phyloP scores from a whole-genome alignment of 306 rosid genomes.

The Ormosia emarginata region DNA sequence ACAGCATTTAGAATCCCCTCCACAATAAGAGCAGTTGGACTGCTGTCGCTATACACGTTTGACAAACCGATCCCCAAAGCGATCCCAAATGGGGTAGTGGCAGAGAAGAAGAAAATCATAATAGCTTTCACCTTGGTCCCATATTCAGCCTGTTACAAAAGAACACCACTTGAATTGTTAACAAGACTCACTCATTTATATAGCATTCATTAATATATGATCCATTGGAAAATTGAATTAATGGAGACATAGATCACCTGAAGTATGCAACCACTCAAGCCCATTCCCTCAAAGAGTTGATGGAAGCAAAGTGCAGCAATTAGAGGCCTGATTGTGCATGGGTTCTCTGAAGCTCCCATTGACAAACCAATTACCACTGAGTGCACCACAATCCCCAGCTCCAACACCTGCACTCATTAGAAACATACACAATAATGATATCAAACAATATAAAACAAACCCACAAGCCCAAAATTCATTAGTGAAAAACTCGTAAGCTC shows the following conservation, averaged over 20 bases:
- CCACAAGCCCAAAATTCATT: neutral
- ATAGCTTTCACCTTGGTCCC: constrained; percentile 34
- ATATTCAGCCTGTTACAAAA: constrained; percentile 50
- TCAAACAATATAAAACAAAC: too few species aligned
- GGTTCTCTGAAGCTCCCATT: constrained; percentile 65
- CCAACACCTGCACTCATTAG: constrained; percentile 46
- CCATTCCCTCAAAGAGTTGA: constrained; percentile 78
- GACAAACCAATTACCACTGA: constrained; percentile 78
- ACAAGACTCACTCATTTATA: neutral
- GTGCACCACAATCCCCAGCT: constrained; percentile 73
- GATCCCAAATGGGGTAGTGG: constrained; percentile 68
- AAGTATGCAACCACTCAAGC: constrained; percentile 64
- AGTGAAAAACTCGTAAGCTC: neutral
- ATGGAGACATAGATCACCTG: constrained; percentile 39
- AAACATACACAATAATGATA: neutral
- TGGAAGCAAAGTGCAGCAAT: constrained; percentile 76
- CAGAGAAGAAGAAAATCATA: constrained; percentile 60
- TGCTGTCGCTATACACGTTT: constrained; percentile 44
- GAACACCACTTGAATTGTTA: neutral
- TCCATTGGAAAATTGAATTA: neutral
- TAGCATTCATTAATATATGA: neutral
- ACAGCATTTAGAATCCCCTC: constrained; percentile 62
- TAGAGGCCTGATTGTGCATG: constrained; percentile 67
- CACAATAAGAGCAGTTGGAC: constrained; percentile 55
- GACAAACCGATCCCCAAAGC: constrained; percentile 57